These are phyloP conservation scores for Phlegmacium glaucopus DNA, from an alignment of 768 basidiomycete genomes.

Conservation along the genomic window DNA sequence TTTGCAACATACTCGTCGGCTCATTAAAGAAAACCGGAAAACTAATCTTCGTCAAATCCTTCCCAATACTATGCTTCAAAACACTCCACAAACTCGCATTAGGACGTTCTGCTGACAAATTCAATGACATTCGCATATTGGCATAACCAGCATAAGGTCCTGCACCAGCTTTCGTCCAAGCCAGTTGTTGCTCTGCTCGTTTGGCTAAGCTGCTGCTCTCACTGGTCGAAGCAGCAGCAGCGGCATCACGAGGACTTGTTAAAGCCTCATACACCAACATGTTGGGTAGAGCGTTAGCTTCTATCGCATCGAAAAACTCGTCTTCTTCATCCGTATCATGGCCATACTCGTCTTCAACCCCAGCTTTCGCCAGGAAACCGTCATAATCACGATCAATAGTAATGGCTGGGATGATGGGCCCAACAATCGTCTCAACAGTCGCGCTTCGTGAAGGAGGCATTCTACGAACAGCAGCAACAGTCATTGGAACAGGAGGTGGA, in stretches of 20 bases:
- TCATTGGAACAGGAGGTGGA: background rate
- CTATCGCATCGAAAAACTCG: constrained; percentile 98
- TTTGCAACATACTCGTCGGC: constrained; percentile 94
- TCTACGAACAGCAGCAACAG: background rate
- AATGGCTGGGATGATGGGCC: too few species aligned
- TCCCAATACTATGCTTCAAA: constrained; percentile 92
- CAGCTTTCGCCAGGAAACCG: background rate
- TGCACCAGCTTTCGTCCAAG: constrained; percentile 15
- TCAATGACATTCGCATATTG: constrained; percentile 55
- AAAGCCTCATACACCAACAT: constrained; percentile 66
- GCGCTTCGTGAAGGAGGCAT: constrained; percentile 4
- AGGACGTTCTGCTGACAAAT: constrained; percentile 68
- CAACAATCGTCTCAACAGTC: too few species aligned
- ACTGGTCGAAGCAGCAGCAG: constrained; percentile 16
- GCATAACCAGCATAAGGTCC: constrained; percentile 66
- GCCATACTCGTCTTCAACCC: constrained; percentile 14
- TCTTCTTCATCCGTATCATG: constrained; percentile 78
- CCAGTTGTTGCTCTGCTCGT: background rate
- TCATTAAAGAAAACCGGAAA: constrained; percentile 95
- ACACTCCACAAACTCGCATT: constrained; percentile 93
- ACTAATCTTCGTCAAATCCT: constrained; percentile 93
- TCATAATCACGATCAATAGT: background rate
- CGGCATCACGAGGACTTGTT: constrained; percentile 36
- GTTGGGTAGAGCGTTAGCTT: constrained; percentile 74
- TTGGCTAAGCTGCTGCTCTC: background rate